A percentile compares a stretch with the other conserved stretches of the same genome.
phyloP scores from a whole-genome alignment of 257 asterid species.

The Cinchona pubescens region DNA sequence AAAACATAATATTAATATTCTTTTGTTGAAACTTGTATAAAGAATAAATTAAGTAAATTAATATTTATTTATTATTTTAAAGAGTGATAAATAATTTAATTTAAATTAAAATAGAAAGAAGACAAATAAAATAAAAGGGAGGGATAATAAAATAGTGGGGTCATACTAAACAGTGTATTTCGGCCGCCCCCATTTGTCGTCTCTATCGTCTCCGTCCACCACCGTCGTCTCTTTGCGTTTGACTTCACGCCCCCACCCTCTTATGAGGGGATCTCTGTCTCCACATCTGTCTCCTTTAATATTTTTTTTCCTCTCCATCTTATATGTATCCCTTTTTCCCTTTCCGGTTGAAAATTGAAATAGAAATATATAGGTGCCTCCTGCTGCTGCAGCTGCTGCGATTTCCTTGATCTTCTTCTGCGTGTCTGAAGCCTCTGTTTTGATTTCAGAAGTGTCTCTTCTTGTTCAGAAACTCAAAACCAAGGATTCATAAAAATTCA shows the following conservation, averaged over 20 bases:
- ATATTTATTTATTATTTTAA: too few relatives aligned
- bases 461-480: constrained; percentile 22
- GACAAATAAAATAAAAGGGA: too few relatives aligned
- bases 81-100: too few relatives aligned
- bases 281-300: background rate
- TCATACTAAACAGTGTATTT: constrained; percentile 21
- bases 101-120: too few relatives aligned
- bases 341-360: background rate
- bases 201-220: constrained; percentile 31
- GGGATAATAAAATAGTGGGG: constrained; percentile 23
- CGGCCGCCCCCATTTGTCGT: constrained; percentile 43
- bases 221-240: constrained; percentile 32
- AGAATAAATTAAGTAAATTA: too few relatives aligned
- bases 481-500: constrained; percentile 10
- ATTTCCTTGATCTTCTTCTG: constrained; percentile 14
- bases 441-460: constrained; percentile 38
- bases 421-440: constrained; percentile 22
- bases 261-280: background rate
- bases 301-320: background rate
- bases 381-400: too few relatives aligned
- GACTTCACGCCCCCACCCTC: constrained; percentile 15
- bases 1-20: too few relatives aligned
- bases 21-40: too few relatives aligned
- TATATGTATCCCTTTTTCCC: background rate
- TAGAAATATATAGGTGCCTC: constrained; percentile 5